Percentiles rank a stretch among this genome's conserved stretches.
Evolutionary conservation across 2,329 filamentous ascomycete species (phyloP).

Genomic region (Aspergillus piperis): DNA sequence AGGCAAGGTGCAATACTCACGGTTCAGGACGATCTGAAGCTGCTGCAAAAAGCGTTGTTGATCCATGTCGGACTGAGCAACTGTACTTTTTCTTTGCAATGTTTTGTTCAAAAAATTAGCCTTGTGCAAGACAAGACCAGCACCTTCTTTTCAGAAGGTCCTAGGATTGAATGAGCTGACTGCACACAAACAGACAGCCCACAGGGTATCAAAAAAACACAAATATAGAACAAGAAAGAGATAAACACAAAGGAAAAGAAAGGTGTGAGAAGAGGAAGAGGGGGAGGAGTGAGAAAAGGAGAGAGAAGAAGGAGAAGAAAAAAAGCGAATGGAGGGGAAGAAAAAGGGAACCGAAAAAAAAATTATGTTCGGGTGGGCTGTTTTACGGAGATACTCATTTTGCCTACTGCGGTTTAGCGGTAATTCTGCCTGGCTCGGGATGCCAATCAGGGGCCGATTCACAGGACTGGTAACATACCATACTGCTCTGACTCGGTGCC

Average conservation of each 20-base stretch:
- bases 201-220: conserved; percentile 37
- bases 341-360: conserved; percentile 6
- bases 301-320: conserved; percentile 13
- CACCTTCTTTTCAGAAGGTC: conserved; percentile 15
- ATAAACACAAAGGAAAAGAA: conserved; percentile 23
- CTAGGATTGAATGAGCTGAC: conserved; percentile 29
- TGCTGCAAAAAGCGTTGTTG: conserved; percentile 82
- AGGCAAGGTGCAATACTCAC: conserved; percentile 56
- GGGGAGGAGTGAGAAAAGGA: conserved; percentile 24
- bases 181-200: conserved; percentile 34
- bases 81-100: conserved; percentile 9
- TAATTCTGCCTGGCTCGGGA: background rate
- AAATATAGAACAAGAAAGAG: conserved; percentile 27
- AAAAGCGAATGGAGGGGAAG: conserved; percentile 19
- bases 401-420: background rate
- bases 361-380: conserved; percentile 2
- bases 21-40: conserved; percentile 83
- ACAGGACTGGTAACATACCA: background rate
- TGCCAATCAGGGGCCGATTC: background rate
- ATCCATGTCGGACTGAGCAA: conserved; percentile 60
- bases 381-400: background rate
- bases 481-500: conserved; percentile 1
- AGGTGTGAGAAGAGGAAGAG: conserved; percentile 19
- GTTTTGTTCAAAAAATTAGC: conserved; percentile 8
- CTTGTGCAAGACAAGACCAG: background rate